These are phyloP conservation scores for Suhomyces kilbournensis DNA, from an alignment of 805 yeast species.

Conservation along the genomic window DNA sequence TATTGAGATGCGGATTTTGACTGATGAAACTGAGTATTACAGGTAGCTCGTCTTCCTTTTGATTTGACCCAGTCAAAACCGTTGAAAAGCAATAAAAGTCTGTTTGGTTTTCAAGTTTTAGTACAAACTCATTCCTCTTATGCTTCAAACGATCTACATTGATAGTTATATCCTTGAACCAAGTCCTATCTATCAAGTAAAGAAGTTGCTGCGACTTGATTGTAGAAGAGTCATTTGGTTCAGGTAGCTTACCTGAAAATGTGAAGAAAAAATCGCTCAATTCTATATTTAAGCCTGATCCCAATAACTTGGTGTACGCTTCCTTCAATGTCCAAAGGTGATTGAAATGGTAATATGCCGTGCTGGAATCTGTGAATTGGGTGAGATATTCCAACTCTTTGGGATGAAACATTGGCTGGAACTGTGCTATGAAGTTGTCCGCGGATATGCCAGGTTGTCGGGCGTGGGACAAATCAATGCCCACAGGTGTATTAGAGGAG, in stretches of 20 bases:
- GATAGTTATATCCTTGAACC: constrained; percentile 1
- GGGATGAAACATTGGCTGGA: constrained; percentile 12
- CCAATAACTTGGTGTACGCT: constrained; percentile 64
- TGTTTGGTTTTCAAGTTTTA: background rate
- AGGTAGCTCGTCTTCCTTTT: constrained; percentile 1
- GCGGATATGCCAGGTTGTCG: constrained; percentile 23
- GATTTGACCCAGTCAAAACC: constrained; percentile 1
- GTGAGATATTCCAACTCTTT: background rate
- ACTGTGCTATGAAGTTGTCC: constrained; percentile 30
- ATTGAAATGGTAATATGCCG: constrained; percentile 41
- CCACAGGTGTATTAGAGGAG: constrained; percentile 22
- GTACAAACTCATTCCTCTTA: constrained; percentile 4
- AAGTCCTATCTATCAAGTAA: background rate
- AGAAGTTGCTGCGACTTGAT: background rate
- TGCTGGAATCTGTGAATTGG: constrained; percentile 22
- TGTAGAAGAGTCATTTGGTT: background rate
- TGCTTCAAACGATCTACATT: constrained; percentile 1
- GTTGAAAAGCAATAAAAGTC: constrained; percentile 7
- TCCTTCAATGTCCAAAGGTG: constrained; percentile 80
- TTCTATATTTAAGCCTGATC: constrained; percentile 47
- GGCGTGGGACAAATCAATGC: constrained; percentile 39
- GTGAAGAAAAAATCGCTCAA: constrained; percentile 7
- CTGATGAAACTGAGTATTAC: constrained; percentile 8
- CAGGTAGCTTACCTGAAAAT: background rate
- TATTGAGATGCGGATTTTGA: background rate